A percentile compares a stretch with the other conserved stretches of the same genome.
Conservation (phyloP, 257 asterid species). For the Solanum lycopersicoides region DNA sequence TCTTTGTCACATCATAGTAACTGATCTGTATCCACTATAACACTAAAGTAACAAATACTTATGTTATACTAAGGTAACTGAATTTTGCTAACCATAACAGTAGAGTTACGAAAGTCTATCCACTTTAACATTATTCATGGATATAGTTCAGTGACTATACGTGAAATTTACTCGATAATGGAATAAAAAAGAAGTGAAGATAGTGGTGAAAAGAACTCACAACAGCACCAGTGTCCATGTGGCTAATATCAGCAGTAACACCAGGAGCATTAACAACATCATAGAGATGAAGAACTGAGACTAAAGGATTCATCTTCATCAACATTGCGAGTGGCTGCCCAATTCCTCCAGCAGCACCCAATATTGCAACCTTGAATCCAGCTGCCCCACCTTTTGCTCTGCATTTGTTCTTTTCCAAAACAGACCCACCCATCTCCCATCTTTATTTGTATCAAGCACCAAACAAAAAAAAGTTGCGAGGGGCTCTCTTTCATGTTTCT, state of each 20-base stretch:
- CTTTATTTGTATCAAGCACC: too few species aligned
- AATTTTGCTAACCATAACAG: neutral
- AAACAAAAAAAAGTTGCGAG: too few species aligned
- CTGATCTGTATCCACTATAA: neutral
- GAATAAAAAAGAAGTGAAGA: neutral
- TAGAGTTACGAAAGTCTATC: neutral
- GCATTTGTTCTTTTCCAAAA: constrained; percentile 47
- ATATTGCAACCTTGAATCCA: constrained; percentile 85
- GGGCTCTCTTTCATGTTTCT: neutral
- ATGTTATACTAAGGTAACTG: neutral
- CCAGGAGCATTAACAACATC: constrained; percentile 96
- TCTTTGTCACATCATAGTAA: neutral
- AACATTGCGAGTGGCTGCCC: constrained; percentile 90
- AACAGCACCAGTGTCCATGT: constrained; percentile 97
- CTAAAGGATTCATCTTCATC: constrained; percentile 91
- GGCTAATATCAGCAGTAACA: constrained; percentile 92
- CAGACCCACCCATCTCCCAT: constrained; percentile 43
- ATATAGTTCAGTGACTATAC: neutral
- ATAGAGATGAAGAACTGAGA: constrained; percentile 86
- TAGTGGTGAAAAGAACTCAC: constrained; percentile 16
- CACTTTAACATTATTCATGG: neutral
- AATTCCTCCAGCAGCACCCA: constrained; percentile 97
- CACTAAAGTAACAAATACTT: neutral
- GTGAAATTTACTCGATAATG: neutral
- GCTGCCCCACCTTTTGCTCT: constrained; percentile 96